Base-by-base conservation (phyloP, 2,329 filamentous ascomycete species). In the Calonectria honghensis region DNA sequence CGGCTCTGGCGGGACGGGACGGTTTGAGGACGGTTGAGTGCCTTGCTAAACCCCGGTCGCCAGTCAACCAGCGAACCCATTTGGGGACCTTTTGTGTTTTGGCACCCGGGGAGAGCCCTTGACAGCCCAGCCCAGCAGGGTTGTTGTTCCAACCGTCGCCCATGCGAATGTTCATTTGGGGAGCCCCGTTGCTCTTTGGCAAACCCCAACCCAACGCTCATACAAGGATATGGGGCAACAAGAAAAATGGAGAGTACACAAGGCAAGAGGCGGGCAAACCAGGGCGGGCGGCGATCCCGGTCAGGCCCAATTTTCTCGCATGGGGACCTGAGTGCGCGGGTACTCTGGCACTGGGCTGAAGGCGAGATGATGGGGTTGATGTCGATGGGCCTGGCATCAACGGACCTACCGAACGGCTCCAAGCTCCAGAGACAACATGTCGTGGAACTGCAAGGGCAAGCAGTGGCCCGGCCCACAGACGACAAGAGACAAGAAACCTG, bases 301-400 rank as follows among this genome's bases (percentile, higher is more conserved):
- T 76, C 76, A 72, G 75, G 76, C 52, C 79, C 31, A 78, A 61
- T 69, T 57, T 77, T 73, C 72, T 67, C 69, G 71, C 69, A 48
- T 37, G 69, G 74, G 74, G 75, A 69, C 68, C 45, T 63, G 69
- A 68, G 51, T 45, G 50, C 24, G 35, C 37, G 57, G 57, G 37
- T 63, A 41, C 57, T 29, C 27, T 63, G 57, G 35, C 57, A 37
- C 37, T 63, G 57, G 57, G 57, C 57, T 63, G 57, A 41, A 63
- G 24, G 32, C 24, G 57, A 63, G 39, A 39, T 37, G 39, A 39
- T 37, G 57, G 57, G 39, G 18, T 63, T 63, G 35, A 41, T 18
- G 57, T 63, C 24, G 57, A 63, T 48, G 45, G 45, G n/a, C 20
- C 45, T 24, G 45, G 45, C n/a, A 48, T 48, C 45, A 48, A 48